Evolutionary conservation across 2,329 filamentous ascomycete genomes (phyloP).

Genomic region (Aspergillus fischeri): DNA sequence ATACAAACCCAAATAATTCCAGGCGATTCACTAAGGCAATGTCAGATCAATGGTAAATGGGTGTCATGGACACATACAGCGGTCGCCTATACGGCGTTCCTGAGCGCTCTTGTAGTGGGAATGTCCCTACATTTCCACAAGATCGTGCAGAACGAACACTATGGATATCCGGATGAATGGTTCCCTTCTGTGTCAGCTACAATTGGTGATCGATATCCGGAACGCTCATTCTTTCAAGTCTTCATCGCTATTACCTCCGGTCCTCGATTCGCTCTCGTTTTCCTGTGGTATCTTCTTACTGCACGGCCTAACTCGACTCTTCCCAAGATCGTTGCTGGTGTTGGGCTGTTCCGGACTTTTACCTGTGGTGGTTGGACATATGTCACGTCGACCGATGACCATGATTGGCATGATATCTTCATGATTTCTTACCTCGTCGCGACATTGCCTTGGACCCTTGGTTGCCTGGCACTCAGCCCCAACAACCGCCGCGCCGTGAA

Average conservation of each 20-base stretch:
- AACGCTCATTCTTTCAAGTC: conserved; percentile 93
- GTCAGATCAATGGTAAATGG: conserved; percentile 77
- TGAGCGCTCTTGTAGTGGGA: conserved; percentile 80
- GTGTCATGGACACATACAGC: conserved; percentile 83
- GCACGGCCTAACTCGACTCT: conserved; percentile 68
- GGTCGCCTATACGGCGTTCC: conserved; percentile 76
- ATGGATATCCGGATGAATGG: conserved; percentile 92
- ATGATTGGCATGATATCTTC: conserved; percentile 98
- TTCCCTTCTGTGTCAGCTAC: conserved; percentile 94
- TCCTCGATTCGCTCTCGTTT: conserved; percentile 85
- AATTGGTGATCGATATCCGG: conserved; percentile 94
- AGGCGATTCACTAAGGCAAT: conserved; percentile 24
- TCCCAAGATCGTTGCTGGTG: conserved; percentile 74
- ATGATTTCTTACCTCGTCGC: conserved; percentile 98
- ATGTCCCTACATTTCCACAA: conserved; percentile 85
- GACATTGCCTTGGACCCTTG: conserved; percentile 90
- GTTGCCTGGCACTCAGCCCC: conserved; percentile 83
- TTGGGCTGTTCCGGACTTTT: conserved; percentile 81
- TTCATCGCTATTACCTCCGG: conserved; percentile 97
- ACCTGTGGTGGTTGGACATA: conserved; percentile 99
- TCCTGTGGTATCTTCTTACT: conserved; percentile 87
- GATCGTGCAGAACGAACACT: conserved; percentile 96
- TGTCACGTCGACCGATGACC: conserved; percentile 95
- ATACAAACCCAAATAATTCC: conserved; percentile 9
- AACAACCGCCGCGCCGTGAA: conserved; percentile 76